Evolutionary conservation across 169 alveolate species (phyloP).

Genomic region (Eimeria sp.): DNA sequence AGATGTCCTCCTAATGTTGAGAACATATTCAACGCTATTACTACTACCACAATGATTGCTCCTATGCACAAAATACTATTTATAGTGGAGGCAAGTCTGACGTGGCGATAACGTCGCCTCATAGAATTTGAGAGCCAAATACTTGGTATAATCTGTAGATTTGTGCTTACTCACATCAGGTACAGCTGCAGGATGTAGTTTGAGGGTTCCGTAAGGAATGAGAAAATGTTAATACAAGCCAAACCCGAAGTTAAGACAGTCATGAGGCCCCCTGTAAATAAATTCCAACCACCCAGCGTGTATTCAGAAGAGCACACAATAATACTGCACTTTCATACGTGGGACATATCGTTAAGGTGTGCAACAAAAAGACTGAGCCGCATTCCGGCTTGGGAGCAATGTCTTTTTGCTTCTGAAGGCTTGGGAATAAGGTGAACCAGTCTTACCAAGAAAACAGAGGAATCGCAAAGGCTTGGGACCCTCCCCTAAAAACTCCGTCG

Average conservation of each 20-base stretch:
- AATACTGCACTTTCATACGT: too few relatives aligned
- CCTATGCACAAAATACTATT: background rate
- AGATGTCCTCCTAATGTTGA: background rate
- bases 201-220: slow-evolving; percentile 47
- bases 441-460: slow-evolving; percentile 74
- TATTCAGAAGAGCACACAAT: background rate
- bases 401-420: background rate
- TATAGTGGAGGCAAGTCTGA: background rate
- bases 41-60: background rate
- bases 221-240: slow-evolving; percentile 56
- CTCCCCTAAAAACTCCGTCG: slow-evolving; percentile 59
- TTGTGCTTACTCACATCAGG: slow-evolving; percentile 51
- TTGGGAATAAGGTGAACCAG: background rate
- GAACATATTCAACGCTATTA: background rate
- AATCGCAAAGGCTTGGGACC: slow-evolving; percentile 78
- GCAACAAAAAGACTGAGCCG: too few relatives aligned
- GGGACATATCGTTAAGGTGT: too few relatives aligned
- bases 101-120: background rate
- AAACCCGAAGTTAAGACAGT: slow-evolving; percentile 25
- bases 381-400: background rate
- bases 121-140: background rate
- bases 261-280: slow-evolving; percentile 49
- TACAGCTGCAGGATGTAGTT: slow-evolving; percentile 63
- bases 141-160: background rate
- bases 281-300: background rate